These are phyloP conservation scores for Sphaerulina vaccinii DNA, from an alignment of 2,329 filamentous ascomycete species.

Conservation along the genomic window DNA sequence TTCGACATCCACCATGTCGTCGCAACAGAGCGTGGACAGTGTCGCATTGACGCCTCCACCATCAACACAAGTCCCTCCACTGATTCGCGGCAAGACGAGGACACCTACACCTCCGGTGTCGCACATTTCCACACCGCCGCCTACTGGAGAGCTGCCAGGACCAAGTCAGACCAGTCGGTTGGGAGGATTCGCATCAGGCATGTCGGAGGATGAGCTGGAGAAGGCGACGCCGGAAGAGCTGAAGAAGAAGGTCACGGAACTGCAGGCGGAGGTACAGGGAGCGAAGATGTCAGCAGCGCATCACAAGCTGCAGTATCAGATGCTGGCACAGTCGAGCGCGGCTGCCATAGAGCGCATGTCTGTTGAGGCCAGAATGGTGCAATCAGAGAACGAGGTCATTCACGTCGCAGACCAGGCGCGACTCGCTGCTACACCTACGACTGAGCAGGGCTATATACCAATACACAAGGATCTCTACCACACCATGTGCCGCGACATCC, in stretches of 20 bases:
- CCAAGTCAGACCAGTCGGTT: constrained; percentile 20
- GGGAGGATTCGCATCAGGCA: constrained; percentile 30
- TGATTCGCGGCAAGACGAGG: constrained; percentile 39
- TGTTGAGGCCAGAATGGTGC: constrained; percentile 89
- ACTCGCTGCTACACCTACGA: constrained; percentile 53
- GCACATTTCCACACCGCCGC: constrained; percentile 51
- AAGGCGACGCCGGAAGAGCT: constrained; percentile 53
- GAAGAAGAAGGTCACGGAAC: constrained; percentile 52
- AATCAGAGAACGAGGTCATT: constrained; percentile 80
- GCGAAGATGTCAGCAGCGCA: constrained; percentile 83
- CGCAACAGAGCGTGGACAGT: constrained; percentile 9
- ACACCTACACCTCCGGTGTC: constrained; percentile 54
- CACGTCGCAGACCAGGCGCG: constrained; percentile 68
- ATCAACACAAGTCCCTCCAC: constrained; percentile 55
- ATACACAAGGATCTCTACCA: constrained; percentile 55
- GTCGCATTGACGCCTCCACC: constrained; percentile 59
- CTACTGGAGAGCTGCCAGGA: constrained; percentile 35
- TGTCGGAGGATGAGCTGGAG: constrained; percentile 53
- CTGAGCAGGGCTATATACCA: constrained; percentile 43
- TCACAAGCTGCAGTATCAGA: constrained; percentile 84
- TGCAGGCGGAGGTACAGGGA: constrained; percentile 58
- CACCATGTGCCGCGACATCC: constrained; percentile 52
- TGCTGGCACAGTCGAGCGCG: constrained; percentile 78
- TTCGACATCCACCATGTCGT: not conserved
- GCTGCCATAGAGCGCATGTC: constrained; percentile 83